Evolutionary conservation across 2,329 filamentous ascomycete genomes (phyloP), one percentile per base, ranked within the genome.

Genomic region (Aspergillus sojae): DNA sequence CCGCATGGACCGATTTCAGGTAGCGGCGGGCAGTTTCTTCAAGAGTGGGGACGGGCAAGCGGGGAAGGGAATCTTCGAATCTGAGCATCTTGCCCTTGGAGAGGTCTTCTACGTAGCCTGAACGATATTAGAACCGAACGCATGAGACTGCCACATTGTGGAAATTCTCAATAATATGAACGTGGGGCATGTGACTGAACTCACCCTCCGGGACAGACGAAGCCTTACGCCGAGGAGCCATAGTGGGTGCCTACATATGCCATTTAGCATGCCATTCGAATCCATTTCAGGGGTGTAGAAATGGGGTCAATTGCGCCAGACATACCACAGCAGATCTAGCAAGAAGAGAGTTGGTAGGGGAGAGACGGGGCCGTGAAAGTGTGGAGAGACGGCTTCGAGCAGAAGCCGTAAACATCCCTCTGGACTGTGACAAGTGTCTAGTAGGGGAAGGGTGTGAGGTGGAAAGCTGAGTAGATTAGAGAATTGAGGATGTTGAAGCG

Each of bases 11-110:
- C 62, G 88, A 89, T 76, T 89, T 89, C 65, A 90, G 82, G 79
- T 90, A 90, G 65, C 85, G 84, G 71, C 84, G 83, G 65, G 85
- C 82, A 45, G 88, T 90, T 75, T 89, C 87, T 72, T 89, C 85
- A 64, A 90, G 82, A 7, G 86, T 82, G 28, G 88, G 88, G 48
- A 90, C 86, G 11, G 88, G 88, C 52, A 90, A 79, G 57, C 79
- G 81, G 54, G 88, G 88, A 43, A 90, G 83, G 16, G 87, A 89
- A 65, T 89, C 86, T 77, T 90, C 88, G 72, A 87, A 90, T 48
- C 88, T 84, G 71, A 89, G 83, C 86, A 89, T 89, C 46, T 82
- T 80, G 63, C 87, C 87, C 74, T 89, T 89, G 72, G 83, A 83
- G 66, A 81, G 75, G 72, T 90, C 87, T 78, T 90, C 88, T 70